Evolutionary conservation across 306 rosid genomes (phyloP).

Genomic region (Lupinus albus): DNA sequence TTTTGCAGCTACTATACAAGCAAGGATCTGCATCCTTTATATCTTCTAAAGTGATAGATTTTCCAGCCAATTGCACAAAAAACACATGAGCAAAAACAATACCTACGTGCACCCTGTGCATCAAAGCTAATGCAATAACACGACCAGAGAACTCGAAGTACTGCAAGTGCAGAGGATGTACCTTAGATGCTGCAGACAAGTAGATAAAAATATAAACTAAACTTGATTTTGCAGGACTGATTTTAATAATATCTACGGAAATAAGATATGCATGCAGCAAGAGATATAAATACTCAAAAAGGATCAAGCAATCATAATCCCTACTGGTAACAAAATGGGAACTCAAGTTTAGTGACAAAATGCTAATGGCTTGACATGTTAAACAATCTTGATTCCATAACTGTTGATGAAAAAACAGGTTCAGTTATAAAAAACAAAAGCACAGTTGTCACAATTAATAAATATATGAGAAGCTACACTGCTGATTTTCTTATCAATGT

Average conservation of each 20-base stretch:
- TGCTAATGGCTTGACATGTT: background rate
- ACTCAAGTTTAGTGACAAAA: constrained; percentile 32
- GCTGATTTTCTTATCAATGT: too few species aligned
- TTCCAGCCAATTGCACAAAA: constrained; percentile 86
- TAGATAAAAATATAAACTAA: constrained; percentile 46
- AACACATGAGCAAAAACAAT: constrained; percentile 78
- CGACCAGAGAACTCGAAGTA: constrained; percentile 87
- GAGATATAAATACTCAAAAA: too few species aligned
- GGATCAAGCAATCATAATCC: background rate
- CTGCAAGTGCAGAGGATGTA: constrained; percentile 76
- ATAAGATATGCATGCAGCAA: constrained; percentile 25
- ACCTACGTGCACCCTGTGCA: constrained; percentile 82
- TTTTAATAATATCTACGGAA: constrained; percentile 19
- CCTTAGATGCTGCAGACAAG: constrained; percentile 76
- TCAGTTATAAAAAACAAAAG: too few species aligned
- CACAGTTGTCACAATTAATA: too few species aligned
- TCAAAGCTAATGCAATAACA: constrained; percentile 82
- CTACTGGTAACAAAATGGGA: constrained; percentile 4
- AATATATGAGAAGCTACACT: too few species aligned
- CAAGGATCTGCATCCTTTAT: constrained; percentile 75
- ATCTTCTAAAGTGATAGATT: constrained; percentile 67
- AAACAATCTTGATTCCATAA: constrained; percentile 8
- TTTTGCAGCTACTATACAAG: constrained; percentile 75
- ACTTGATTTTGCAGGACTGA: constrained; percentile 23
- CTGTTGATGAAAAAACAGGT: background rate